Evolutionary conservation across 768 basidiomycete genomes (phyloP).

Genomic region (Coprinopsis marcescibilis): DNA sequence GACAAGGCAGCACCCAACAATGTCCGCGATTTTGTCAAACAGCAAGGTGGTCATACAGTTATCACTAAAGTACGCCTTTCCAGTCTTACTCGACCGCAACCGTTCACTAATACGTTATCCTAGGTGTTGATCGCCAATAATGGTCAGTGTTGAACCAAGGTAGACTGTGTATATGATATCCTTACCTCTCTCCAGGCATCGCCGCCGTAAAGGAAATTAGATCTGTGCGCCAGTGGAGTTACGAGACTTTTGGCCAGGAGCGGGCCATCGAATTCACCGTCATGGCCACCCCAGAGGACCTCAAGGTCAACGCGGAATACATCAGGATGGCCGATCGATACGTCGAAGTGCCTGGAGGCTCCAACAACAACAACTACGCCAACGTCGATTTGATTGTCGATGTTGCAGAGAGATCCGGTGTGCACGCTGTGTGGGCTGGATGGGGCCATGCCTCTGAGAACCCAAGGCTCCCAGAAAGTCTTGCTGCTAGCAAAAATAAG

Average conservation of each 20-base stretch:
- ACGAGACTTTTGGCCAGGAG: constrained; percentile 97
- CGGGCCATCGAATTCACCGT: constrained; percentile 97
- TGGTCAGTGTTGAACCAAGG: constrained; percentile 40
- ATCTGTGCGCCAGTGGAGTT: constrained; percentile 98
- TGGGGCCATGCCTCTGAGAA: constrained; percentile 99
- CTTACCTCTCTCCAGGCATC: constrained; percentile 72
- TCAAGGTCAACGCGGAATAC: constrained; percentile 98
- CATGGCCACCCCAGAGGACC: constrained; percentile 98
- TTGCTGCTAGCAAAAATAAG: constrained; percentile 87
- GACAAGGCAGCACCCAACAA: constrained; percentile 75
- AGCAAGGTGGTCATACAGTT: constrained; percentile 92
- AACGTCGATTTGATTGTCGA: constrained; percentile 99
- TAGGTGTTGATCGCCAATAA: constrained; percentile 99
- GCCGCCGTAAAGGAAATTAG: constrained; percentile 99
- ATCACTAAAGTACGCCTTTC: constrained; percentile 80
- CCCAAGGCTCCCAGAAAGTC: constrained; percentile 89
- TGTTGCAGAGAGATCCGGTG: constrained; percentile 93
- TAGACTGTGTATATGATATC: constrained; percentile 16
- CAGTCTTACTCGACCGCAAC: constrained; percentile 1
- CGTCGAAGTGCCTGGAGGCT: constrained; percentile 96
- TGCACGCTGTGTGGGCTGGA: constrained; percentile 99
- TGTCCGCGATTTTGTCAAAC: constrained; percentile 87
- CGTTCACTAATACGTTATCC: constrained; percentile 9
- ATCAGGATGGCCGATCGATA: constrained; percentile 99
- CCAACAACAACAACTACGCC: constrained; percentile 99